Evolutionary conservation across 306 rosid species (phyloP).

Genomic region (Sesbania bispinosa): DNA sequence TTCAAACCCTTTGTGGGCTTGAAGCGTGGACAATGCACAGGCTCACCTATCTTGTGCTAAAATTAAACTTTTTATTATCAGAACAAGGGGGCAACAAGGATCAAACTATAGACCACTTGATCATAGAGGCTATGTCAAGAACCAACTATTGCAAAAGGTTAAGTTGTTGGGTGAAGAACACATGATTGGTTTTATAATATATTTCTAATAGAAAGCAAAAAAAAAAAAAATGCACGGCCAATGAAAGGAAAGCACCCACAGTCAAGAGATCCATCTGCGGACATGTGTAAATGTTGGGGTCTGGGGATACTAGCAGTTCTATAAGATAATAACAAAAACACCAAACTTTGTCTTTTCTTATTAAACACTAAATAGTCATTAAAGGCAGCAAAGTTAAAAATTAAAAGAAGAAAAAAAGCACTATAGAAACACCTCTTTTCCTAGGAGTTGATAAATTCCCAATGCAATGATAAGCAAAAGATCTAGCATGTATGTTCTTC

Average conservation of each 20-base stretch:
- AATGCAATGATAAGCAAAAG: background rate
- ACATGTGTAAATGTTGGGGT: background rate
- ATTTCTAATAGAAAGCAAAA: background rate
- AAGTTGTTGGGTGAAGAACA: too few relatives aligned
- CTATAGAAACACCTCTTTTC: background rate
- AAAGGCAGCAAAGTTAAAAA: background rate
- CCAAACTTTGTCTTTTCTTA: background rate
- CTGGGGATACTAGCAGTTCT: background rate
- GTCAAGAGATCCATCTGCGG: background rate
- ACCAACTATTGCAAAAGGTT: too few relatives aligned
- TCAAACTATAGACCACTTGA: too few relatives aligned
- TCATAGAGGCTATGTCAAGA: too few relatives aligned
- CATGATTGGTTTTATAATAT: too few relatives aligned
- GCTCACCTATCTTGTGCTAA: too few relatives aligned
- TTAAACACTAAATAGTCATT: background rate
- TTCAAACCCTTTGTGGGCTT: too few relatives aligned
- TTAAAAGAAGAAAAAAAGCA: background rate
- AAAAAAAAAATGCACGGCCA: background rate
- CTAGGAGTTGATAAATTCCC: background rate
- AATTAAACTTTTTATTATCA: too few relatives aligned
- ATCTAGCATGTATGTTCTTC: background rate
- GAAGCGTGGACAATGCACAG: too few relatives aligned
- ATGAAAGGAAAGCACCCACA: slow-evolving; percentile 17
- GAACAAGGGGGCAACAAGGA: too few relatives aligned
- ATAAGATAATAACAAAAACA: background rate